Conservation (phyloP, 2,329 filamentous ascomycete species). For the Talaromyces piceae region DNA sequence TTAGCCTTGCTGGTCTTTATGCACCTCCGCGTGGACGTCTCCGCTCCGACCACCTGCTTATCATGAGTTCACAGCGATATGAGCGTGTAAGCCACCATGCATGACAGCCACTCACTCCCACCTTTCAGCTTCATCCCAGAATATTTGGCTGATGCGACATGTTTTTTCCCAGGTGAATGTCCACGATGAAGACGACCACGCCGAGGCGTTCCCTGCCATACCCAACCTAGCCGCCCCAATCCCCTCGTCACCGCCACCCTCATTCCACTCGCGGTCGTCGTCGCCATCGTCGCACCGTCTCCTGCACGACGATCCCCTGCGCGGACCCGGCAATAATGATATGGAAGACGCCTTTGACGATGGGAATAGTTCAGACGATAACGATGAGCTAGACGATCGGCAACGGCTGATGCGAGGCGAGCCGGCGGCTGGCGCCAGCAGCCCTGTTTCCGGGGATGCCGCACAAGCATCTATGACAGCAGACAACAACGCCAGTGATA, state of each 20-base stretch:
- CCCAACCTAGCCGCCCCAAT: constrained; percentile 21
- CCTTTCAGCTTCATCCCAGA: not conserved
- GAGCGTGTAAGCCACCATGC: constrained; percentile 42
- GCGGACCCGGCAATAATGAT: constrained; percentile 62
- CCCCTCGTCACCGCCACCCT: constrained; percentile 52
- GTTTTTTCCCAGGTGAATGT: constrained; percentile 31
- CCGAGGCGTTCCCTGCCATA: constrained; percentile 25
- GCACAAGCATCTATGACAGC: constrained; percentile 18
- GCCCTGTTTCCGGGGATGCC: constrained; percentile 24
- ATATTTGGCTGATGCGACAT: not conserved
- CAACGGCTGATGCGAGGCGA: constrained; percentile 75
- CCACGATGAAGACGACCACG: constrained; percentile 35
- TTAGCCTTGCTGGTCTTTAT: constrained; percentile 8
- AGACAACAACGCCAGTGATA: constrained; percentile 18
- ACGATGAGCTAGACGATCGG: constrained; percentile 69
- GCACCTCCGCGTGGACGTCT: constrained; percentile 1
- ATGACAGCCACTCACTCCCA: not conserved
- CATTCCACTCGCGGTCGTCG: constrained; percentile 78
- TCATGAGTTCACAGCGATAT: constrained; percentile 45
- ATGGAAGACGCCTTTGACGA: constrained; percentile 89
- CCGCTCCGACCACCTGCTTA: constrained; percentile 37
- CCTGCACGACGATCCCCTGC: constrained; percentile 46
- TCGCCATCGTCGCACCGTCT: constrained; percentile 51
- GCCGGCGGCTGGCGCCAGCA: constrained; percentile 25
- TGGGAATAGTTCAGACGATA: constrained; percentile 63